Percentiles rank a stretch among this genome's conserved stretches.
phyloP scores from a whole-genome alignment of 345 rosid species.

The Limnanthes douglasii region DNA sequence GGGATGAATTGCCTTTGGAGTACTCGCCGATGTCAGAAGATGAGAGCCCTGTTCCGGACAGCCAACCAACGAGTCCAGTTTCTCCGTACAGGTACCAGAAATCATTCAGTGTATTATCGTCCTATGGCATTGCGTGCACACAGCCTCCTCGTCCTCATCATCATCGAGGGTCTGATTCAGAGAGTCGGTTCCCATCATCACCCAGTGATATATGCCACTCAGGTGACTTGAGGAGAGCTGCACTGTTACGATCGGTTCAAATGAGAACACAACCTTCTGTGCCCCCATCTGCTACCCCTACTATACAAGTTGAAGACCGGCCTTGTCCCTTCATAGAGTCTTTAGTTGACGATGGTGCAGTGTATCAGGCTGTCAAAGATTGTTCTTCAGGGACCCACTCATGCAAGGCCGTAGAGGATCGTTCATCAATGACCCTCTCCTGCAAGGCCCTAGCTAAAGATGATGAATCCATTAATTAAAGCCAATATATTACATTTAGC shows the following conservation, averaged over 20 bases:
- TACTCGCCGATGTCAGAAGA: slow-evolving; percentile 98
- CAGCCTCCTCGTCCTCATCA: slow-evolving; percentile 26
- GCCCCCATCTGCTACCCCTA: too few species aligned
- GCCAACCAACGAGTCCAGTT: slow-evolving; percentile 75
- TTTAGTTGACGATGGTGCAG: too few species aligned
- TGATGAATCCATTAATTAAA: too few species aligned
- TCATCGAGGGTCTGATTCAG: slow-evolving; percentile 75
- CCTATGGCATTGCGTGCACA: slow-evolving; percentile 19
- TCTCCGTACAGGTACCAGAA: slow-evolving; percentile 64
- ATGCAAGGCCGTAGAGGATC: too few species aligned
- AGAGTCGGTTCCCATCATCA: slow-evolving; percentile 88
- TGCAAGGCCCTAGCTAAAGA: too few species aligned
- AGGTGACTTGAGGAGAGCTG: slow-evolving; percentile 81
- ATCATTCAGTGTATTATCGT: slow-evolving; percentile 29
- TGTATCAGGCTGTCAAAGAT: too few species aligned
- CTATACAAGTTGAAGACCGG: too few species aligned
- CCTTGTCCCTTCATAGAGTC: too few species aligned
- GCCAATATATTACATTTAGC: too few species aligned
- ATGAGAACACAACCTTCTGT: slow-evolving; percentile 77
- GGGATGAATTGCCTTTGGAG: slow-evolving; percentile 77
- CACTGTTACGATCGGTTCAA: slow-evolving; percentile 88
- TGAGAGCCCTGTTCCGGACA: slow-evolving; percentile 63
- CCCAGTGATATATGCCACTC: slow-evolving; percentile 98
- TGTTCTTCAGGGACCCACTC: too few species aligned
- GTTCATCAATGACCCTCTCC: too few species aligned